Percentiles rank a stretch among this genome's conserved stretches.
Evolutionary conservation across 768 basidiomycete genomes (phyloP).

Genomic region (Tulasnella sp.): DNA sequence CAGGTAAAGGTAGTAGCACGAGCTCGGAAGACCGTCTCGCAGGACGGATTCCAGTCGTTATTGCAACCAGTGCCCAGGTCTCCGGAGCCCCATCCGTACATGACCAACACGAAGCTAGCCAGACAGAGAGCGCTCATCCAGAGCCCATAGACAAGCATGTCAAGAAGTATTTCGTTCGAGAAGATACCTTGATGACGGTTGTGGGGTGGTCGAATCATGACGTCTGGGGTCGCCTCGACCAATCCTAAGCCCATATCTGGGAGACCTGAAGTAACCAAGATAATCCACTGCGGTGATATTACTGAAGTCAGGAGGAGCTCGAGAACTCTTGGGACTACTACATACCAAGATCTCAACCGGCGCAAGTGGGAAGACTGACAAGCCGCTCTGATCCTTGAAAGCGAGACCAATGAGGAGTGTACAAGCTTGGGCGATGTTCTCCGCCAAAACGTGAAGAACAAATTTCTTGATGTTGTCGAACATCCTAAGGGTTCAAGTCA

Average conservation of each 20-base stretch:
- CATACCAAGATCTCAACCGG: conserved; percentile 49
- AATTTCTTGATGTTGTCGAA: conserved; percentile 63
- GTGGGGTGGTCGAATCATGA: conserved; percentile 54
- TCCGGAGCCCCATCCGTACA: conserved; percentile 42
- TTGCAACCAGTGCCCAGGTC: conserved; percentile 45
- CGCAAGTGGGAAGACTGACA: conserved; percentile 61
- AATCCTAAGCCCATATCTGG: conserved; percentile 62
- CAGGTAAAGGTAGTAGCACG: conserved; percentile 46
- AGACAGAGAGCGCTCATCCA: conserved; percentile 45
- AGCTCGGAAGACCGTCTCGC: conserved; percentile 47
- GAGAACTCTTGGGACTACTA: neutral
- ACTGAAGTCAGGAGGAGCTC: neutral
- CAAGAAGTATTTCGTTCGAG: conserved; percentile 44
- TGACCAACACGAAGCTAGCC: conserved; percentile 46
- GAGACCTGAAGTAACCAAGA: conserved; percentile 56
- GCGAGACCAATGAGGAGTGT: conserved; percentile 60
- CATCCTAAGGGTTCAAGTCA: conserved; percentile 41
- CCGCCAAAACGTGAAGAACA: conserved; percentile 57
- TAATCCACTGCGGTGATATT: conserved; percentile 49
- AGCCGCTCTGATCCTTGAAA: conserved; percentile 54
- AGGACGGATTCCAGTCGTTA: conserved; percentile 42
- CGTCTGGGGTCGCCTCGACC: conserved; percentile 54
- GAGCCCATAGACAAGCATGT: conserved; percentile 47
- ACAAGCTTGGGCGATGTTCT: conserved; percentile 60
- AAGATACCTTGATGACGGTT: conserved; percentile 47